These are phyloP conservation scores for Trichoderma gracile DNA, from an alignment of 2,329 filamentous ascomycete species.

Conservation along the genomic window DNA sequence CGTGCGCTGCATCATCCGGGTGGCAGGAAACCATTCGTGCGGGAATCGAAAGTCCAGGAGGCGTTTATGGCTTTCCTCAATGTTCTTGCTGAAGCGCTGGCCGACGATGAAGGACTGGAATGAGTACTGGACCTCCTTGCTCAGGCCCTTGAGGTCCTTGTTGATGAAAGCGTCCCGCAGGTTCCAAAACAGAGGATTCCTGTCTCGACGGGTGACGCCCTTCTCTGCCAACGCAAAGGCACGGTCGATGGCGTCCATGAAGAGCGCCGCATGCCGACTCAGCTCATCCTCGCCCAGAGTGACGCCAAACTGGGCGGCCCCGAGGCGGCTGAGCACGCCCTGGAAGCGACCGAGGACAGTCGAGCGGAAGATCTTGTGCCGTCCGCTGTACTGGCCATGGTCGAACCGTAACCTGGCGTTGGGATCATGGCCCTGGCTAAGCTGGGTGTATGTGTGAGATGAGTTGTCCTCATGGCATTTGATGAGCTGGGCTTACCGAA, in stretches of 20 bases:
- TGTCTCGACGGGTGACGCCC: conserved; percentile 40
- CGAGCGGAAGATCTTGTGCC: conserved; percentile 39
- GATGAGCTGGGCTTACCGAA: conserved; percentile 32
- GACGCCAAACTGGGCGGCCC: conserved; percentile 31
- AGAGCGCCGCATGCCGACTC: conserved; percentile 47
- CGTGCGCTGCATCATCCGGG: conserved; percentile 75
- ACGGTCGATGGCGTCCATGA: conserved; percentile 48
- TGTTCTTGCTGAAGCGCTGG: conserved; percentile 55
- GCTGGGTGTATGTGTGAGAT: conserved; percentile 30
- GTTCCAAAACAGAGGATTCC: conserved; percentile 58
- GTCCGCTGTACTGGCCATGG: conserved; percentile 31
- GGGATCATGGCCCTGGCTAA: conserved; percentile 40
- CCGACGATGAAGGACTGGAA: conserved; percentile 68
- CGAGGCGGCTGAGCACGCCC: conserved; percentile 36
- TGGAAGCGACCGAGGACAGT: conserved; percentile 43
- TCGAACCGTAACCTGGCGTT: conserved; percentile 37
- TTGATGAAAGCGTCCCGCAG: conserved; percentile 62
- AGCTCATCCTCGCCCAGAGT: conserved; percentile 44
- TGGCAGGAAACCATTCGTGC: conserved; percentile 87
- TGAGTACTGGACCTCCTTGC: conserved; percentile 62
- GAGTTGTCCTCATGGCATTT: neutral
- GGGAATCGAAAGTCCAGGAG: conserved; percentile 86
- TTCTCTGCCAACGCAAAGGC: conserved; percentile 48
- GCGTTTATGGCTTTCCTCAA: conserved; percentile 48
- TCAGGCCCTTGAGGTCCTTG: conserved; percentile 52